A percentile compares a stretch with the other conserved stretches of the same genome.
phyloP scores from a whole-genome alignment of 2,329 filamentous ascomycete species.

The Fusarium devonianum region DNA sequence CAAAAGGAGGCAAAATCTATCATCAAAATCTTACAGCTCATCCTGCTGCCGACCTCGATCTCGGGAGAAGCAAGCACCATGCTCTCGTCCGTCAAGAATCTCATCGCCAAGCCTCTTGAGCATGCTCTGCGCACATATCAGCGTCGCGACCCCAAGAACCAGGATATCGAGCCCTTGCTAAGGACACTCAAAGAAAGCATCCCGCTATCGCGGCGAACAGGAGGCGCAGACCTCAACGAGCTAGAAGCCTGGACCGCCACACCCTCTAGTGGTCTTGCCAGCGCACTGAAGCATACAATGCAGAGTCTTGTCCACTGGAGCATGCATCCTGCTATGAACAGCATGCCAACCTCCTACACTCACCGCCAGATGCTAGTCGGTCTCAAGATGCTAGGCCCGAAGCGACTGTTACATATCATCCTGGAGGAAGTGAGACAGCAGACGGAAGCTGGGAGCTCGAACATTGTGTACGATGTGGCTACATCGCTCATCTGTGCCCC shows the following conservation, averaged over 20 bases:
- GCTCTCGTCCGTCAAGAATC: slow-evolving; percentile 74
- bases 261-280: slow-evolving; percentile 62
- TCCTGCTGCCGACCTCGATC: slow-evolving; percentile 73
- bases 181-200: slow-evolving; percentile 68
- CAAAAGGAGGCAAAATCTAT: slow-evolving; percentile 71
- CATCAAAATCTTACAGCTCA: slow-evolving; percentile 74
- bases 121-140: slow-evolving; percentile 72
- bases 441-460: slow-evolving; percentile 64
- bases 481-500: slow-evolving; percentile 74
- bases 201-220: slow-evolving; percentile 66
- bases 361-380: slow-evolving; percentile 73
- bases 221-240: slow-evolving; percentile 69
- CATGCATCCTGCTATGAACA: slow-evolving; percentile 60
- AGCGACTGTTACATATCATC: slow-evolving; percentile 65
- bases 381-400: slow-evolving; percentile 67
- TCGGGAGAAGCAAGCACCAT: slow-evolving; percentile 75
- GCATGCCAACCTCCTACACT: slow-evolving; percentile 71
- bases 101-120: slow-evolving; percentile 73
- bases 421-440: slow-evolving; percentile 72
- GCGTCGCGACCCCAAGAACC: slow-evolving; percentile 69
- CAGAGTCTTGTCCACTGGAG: slow-evolving; percentile 73
- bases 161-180: slow-evolving; percentile 74
- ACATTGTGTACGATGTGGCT: slow-evolving; percentile 72
- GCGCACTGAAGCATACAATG: slow-evolving; percentile 66
- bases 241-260: slow-evolving; percentile 71